Evolutionary conservation across 805 yeast genomes (phyloP).

Genomic region (Blastobotrys americana): DNA sequence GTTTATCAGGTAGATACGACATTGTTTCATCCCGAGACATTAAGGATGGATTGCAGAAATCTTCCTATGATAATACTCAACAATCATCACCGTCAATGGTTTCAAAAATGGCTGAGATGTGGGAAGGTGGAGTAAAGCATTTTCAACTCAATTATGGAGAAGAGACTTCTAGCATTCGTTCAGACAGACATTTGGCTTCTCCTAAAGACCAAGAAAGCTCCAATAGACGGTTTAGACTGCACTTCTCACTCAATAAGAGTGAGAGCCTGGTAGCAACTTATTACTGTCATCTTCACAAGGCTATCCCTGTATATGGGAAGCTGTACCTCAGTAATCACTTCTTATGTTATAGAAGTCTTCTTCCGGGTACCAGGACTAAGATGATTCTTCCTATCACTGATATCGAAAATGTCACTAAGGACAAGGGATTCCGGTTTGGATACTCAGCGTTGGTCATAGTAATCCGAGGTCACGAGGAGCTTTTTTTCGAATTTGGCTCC

Average conservation of each 20-base stretch:
- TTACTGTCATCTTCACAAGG: slow-evolving; percentile 58
- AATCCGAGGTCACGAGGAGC: slow-evolving; percentile 67
- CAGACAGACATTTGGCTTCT: slow-evolving; percentile 44
- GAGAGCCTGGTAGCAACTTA: slow-evolving; percentile 59
- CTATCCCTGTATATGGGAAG: slow-evolving; percentile 78
- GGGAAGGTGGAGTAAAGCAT: slow-evolving; percentile 59
- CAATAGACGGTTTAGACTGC: slow-evolving; percentile 51
- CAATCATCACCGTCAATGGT: slow-evolving; percentile 25
- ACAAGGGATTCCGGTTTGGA: slow-evolving; percentile 58
- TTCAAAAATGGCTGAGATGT: slow-evolving; percentile 39
- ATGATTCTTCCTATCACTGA: slow-evolving; percentile 78
- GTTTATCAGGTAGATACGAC: slow-evolving; percentile 3
- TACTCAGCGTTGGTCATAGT: slow-evolving; percentile 66
- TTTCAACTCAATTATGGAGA: slow-evolving; percentile 33
- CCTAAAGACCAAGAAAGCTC: slow-evolving; percentile 40
- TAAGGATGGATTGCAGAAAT: slow-evolving; percentile 4
- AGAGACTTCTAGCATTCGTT: slow-evolving; percentile 16
- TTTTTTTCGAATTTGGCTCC: slow-evolving; percentile 58
- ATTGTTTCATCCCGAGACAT: not conserved
- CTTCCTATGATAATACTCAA: not conserved
- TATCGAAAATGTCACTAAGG: slow-evolving; percentile 60
- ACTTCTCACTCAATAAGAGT: slow-evolving; percentile 53
- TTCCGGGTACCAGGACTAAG: slow-evolving; percentile 69
- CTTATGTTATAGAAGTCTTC: slow-evolving; percentile 71
- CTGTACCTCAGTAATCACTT: slow-evolving; percentile 60